Evolutionary conservation across 2,329 filamentous ascomycete genomes (phyloP).

Genomic region (Sporothrix schenckii): DNA sequence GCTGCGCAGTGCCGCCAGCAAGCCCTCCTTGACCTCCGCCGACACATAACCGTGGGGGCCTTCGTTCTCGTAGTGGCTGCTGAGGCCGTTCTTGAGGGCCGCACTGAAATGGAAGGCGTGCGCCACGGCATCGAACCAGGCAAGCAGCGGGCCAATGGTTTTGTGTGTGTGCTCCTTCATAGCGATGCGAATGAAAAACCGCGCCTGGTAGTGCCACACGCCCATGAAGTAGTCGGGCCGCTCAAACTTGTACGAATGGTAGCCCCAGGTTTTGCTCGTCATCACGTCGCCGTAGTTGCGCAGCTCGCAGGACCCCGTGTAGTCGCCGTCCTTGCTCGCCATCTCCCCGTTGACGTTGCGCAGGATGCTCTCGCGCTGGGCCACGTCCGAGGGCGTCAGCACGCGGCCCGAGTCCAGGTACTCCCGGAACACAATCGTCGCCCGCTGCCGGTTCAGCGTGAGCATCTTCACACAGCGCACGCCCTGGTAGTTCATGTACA

Average conservation of each 20-base stretch:
- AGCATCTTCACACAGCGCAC: slow-evolving; percentile 83
- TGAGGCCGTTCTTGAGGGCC: slow-evolving; percentile 44
- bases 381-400: slow-evolving; percentile 67
- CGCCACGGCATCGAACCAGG: slow-evolving; percentile 50
- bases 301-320: slow-evolving; percentile 43
- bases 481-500: slow-evolving; percentile 83
- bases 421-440: slow-evolving; percentile 72
- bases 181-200: slow-evolving; percentile 56
- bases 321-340: slow-evolving; percentile 45
- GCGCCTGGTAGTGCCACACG: slow-evolving; percentile 50
- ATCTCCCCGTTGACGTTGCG: slow-evolving; percentile 53
- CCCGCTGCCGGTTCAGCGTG: slow-evolving; percentile 82
- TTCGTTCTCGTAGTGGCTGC: slow-evolving; percentile 46
- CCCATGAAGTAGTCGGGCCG: slow-evolving; percentile 64
- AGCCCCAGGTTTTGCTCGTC: slow-evolving; percentile 41
- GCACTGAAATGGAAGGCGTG: slow-evolving; percentile 46
- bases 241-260: slow-evolving; percentile 45
- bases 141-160: slow-evolving; percentile 40
- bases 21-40: slow-evolving; percentile 42
- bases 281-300: slow-evolving; percentile 49
- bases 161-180: slow-evolving; percentile 61
- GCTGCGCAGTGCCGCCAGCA: slow-evolving; percentile 46
- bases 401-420: slow-evolving; percentile 56
- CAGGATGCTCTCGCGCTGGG: slow-evolving; percentile 67
- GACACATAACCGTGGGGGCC: slow-evolving; percentile 51